Base-by-base conservation (phyloP, 306 rosid species). In the Phaseolus lunatus region DNA sequence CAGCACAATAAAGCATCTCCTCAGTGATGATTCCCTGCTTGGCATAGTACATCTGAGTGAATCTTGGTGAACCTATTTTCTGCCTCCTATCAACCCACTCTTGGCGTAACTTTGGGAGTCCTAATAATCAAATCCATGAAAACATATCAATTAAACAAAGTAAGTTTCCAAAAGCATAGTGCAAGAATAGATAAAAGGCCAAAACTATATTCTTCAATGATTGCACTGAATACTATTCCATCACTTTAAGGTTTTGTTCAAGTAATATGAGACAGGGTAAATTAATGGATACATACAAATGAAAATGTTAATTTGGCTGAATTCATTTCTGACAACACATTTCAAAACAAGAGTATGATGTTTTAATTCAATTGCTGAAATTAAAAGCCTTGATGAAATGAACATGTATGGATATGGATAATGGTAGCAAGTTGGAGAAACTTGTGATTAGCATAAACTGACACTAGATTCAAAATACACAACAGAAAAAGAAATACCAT, bases 11-110 rank as follows among this genome's bases (percentile, higher is more conserved):
- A 75, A 86, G 70, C 99, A 96, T 91, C 88, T 96, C 98, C 88
- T 96, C 98, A 2, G 99, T 96, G 76, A 96, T 87, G 65, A 93
- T 89, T 83, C 99, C 98, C 78, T 91, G 96, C 94, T 88, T 96
- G 70, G 98, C 99, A 85, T 91, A 93, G 88, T 92, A 93, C 99
- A 96, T 96, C 81, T 96, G 99, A 26, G 98, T 96, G 86, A 83
- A 96, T 83, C 99, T 92, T 65, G 99, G 99, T 24, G 80, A 59
- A 56, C 90, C 88, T 5, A 84, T 76, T 80, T 91, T 87, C 66
- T 92, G 88, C 43, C 99, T 88, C 89, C 87, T 76, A 59, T 91
- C 97, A 67, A 96, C 67, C 99, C 99, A 96, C 44, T 91, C 96
- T 80, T 89, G 69, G 33, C 99, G 92, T 75, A 93, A 84, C 52